Evolutionary conservation across 2,329 filamentous ascomycete genomes (phyloP), one percentile per base, ranked within the genome.

Genomic region (Phialophora tarda): DNA sequence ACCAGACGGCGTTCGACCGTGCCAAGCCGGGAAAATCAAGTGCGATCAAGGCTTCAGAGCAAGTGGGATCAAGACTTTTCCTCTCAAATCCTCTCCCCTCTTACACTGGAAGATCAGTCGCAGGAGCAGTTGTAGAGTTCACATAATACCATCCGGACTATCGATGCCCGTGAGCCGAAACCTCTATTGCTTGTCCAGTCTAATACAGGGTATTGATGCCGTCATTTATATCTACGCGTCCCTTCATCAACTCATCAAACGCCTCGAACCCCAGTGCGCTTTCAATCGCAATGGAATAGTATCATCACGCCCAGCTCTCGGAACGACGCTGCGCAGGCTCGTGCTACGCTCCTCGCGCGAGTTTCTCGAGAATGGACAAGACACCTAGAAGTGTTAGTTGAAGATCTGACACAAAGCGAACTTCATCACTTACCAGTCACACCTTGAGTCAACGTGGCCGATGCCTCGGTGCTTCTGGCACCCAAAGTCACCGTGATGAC

Each of bases 401-500:
- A 23, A 17, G 53, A 17, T 26, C 23, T 21, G 2, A 24, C 3
- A 60, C n/a, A 7, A 51, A 11, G 56, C 7, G 1, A 30, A 56
- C 3, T 8, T 10, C 32, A 21, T 30, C 26, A 68, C 68, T 66
- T 64, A 91, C 93, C 93, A 77, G 91, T 96, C 51, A 96, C 92
- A 71, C 94, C 94, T 77, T 97, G 94, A 0, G 92, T 94, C 74
- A 97, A 78, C 0, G 94, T 97, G 1, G 90, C 88, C 56, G 87
- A 88, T 7, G 94, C 94, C 77, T 96, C 91, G 0, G 94, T 97
- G 78, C 93, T 97, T 69, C 93, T 86, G 74, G 86, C 91, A 59
- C 93, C 93, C 41, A 98, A 82, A 70, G 91, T 96, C 24, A 97
- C 93, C 1, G 93, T 97, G 68, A 90, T 88, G 3, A 95, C 91